Evolutionary conservation across 2,329 filamentous ascomycete genomes (phyloP).

Genomic region (Trichoderma koningiopsis): DNA sequence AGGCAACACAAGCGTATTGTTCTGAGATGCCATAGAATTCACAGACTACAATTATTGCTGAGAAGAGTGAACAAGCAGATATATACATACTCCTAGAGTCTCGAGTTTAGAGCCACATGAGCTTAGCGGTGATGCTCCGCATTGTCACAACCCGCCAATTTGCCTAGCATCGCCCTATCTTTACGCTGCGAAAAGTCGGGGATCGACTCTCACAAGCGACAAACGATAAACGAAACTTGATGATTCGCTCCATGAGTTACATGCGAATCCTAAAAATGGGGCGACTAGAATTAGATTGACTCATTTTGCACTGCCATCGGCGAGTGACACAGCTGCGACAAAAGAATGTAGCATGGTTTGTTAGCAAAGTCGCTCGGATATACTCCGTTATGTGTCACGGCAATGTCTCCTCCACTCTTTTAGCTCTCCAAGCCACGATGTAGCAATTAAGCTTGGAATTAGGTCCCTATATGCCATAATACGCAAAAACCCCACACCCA

Average conservation of each 20-base stretch:
- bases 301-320: not conserved
- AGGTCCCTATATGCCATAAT: no score
- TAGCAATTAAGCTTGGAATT: no score
- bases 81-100: not conserved
- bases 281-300: not conserved
- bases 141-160: not conserved
- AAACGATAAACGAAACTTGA: not conserved
- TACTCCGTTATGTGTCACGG: not conserved
- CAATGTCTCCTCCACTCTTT: not conserved
- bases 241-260: not conserved
- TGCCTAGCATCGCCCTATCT: not conserved
- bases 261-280: constrained; percentile 1
- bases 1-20: not conserved
- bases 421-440: no score
- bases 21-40: not conserved
- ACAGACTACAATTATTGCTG: not conserved
- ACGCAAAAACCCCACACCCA: not conserved
- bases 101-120: not conserved
- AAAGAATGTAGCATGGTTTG: not conserved
- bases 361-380: not conserved
- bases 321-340: not conserved
- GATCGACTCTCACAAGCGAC: not conserved
- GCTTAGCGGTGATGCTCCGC: not conserved
- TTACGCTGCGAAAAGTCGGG: not conserved
- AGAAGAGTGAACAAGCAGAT: no score